phyloP scores from a whole-genome alignment of 2,329 filamentous ascomycete genomes.

The Fusarium vanettenii region DNA sequence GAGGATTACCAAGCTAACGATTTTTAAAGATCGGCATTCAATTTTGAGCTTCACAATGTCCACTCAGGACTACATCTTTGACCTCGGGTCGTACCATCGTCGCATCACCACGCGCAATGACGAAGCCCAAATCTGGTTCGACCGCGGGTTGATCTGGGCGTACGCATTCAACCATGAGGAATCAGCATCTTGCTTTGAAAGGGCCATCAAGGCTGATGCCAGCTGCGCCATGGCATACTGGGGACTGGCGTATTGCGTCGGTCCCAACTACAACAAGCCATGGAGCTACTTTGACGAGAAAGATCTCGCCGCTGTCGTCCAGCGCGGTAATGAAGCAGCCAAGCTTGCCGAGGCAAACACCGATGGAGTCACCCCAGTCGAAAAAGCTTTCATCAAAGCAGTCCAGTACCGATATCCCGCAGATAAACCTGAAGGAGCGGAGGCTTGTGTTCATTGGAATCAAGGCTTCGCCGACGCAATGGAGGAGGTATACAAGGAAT shows the following conservation, averaged over 20 bases:
- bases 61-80: neutral
- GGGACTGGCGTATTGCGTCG: constrained; percentile 77
- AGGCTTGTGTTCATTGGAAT: constrained; percentile 58
- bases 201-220: constrained; percentile 65
- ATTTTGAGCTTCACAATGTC: neutral
- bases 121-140: constrained; percentile 71
- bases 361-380: constrained; percentile 44
- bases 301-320: constrained; percentile 58
- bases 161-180: constrained; percentile 85
- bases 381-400: constrained; percentile 72
- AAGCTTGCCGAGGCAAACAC: constrained; percentile 1
- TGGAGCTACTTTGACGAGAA: constrained; percentile 76
- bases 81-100: constrained; percentile 23
- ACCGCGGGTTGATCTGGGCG: constrained; percentile 78
- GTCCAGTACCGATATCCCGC: constrained; percentile 69
- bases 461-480: constrained; percentile 53
- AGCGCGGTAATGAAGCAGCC: constrained; percentile 5
- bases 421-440: constrained; percentile 50
- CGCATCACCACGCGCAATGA: constrained; percentile 6
- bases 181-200: constrained; percentile 71
- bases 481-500: constrained; percentile 48
- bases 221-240: constrained; percentile 73
- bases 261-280: constrained; percentile 82
- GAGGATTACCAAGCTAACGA: neutral
- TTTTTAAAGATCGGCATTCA: neutral